Conservation (phyloP, 2,329 filamentous ascomycete genomes). For the Myriosclerotinia curreyana region DNA sequence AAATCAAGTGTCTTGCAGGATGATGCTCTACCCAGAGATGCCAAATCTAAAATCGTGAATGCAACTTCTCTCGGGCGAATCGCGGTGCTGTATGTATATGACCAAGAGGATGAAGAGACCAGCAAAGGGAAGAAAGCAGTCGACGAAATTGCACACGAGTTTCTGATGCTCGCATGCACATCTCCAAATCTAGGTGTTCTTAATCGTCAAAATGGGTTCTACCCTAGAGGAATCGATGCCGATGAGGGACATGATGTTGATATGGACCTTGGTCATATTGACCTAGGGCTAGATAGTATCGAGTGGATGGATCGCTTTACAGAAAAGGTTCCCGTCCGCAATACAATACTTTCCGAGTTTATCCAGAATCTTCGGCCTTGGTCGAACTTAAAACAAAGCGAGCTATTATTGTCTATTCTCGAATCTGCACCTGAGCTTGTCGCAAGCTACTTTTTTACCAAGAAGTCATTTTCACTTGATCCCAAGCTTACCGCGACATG, state of each 20-base stretch:
- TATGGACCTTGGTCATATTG: constrained; percentile 49
- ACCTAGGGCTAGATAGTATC: constrained; percentile 66
- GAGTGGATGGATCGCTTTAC: constrained; percentile 67
- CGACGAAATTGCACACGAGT: constrained; percentile 67
- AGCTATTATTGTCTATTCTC: constrained; percentile 79
- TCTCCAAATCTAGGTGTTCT: constrained; percentile 69
- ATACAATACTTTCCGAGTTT: constrained; percentile 75
- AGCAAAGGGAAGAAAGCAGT: constrained; percentile 51
- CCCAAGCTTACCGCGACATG: constrained; percentile 90
- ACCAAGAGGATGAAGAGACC: constrained; percentile 48
- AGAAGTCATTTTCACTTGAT: constrained; percentile 78
- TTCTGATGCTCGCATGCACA: constrained; percentile 74
- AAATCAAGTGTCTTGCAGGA: constrained; percentile 72
- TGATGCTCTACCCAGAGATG: constrained; percentile 65
- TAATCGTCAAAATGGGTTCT: constrained; percentile 76
- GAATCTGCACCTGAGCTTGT: constrained; percentile 78
- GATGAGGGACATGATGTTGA: constrained; percentile 50
- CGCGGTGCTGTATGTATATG: constrained; percentile 65
- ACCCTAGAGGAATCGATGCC: constrained; percentile 66
- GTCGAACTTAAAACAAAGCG: constrained; percentile 74
- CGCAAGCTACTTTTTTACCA: constrained; percentile 80
- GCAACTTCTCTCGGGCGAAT: constrained; percentile 70
- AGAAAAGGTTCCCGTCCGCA: constrained; percentile 69
- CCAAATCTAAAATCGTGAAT: constrained; percentile 74
- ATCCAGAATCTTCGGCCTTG: constrained; percentile 78